Conservation (phyloP, 164 flowering plant species). For the Pachysandra terminalis region DNA sequence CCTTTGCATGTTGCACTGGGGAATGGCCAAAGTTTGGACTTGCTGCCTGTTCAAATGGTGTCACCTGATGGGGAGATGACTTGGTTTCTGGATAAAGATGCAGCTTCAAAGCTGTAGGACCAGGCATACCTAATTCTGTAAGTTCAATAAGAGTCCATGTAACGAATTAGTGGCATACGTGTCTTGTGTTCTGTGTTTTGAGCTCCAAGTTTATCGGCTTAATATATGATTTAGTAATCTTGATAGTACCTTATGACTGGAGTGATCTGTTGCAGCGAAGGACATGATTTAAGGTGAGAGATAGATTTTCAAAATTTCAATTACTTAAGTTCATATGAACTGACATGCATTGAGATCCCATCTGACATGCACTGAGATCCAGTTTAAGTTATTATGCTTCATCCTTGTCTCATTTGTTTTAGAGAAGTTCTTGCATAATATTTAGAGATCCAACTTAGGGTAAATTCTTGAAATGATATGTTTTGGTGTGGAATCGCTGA, state of each 20-base stretch:
- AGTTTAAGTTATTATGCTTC: background rate
- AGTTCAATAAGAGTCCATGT: background rate
- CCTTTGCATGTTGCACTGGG: constrained; percentile 18
- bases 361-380: background rate
- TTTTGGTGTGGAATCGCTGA: no score
- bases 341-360: no score
- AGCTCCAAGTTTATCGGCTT: no score
- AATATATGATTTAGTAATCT: no score
- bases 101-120: constrained; percentile 32
- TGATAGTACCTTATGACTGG: no score
- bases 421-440: background rate
- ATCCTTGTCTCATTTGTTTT: no score
- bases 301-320: no score
- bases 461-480: background rate
- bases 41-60: constrained; percentile 30
- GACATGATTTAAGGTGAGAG: no score
- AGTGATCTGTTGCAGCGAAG: no score
- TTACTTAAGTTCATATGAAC: no score
- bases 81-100: constrained; percentile 44
- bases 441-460: background rate
- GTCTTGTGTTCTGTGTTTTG: no score
- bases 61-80: constrained; percentile 22
- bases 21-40: background rate
- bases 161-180: background rate
- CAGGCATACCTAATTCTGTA: background rate